These are phyloP conservation scores for Diaporthe citrichinensis DNA, from an alignment of 2,329 filamentous ascomycete genomes.

Conservation along the genomic window DNA sequence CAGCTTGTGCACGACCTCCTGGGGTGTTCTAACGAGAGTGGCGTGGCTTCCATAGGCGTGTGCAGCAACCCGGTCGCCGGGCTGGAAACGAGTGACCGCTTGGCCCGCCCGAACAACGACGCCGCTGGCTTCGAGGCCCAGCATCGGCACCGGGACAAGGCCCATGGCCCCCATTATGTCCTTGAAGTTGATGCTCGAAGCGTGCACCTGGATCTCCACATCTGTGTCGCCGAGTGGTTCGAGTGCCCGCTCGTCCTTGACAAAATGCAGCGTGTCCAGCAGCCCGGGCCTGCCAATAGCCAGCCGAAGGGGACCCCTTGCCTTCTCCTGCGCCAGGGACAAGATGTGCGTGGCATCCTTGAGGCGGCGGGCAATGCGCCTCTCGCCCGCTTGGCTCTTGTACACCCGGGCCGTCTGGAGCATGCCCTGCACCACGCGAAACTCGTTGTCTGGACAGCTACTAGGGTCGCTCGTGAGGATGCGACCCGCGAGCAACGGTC, in stretches of 20 bases:
- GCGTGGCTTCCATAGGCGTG: conserved; percentile 37
- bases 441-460: conserved; percentile 30
- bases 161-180: conserved; percentile 34
- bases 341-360: no score
- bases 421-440: neutral
- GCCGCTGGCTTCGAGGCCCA: conserved; percentile 25
- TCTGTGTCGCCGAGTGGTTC: neutral
- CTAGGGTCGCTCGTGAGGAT: no score
- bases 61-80: conserved; percentile 34
- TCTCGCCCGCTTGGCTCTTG: no score
- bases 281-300: conserved; percentile 29
- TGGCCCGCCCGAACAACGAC: conserved; percentile 6
- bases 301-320: neutral
- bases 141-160: neutral
- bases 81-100: neutral
- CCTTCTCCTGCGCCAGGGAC: no score
- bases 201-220: neutral
- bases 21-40: conserved; percentile 30
- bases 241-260: conserved; percentile 17
- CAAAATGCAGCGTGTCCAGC: conserved; percentile 37
- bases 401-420: no score
- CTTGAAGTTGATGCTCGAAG: conserved; percentile 27
- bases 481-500: no score
- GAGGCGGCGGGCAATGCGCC: no score
- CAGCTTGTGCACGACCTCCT: conserved; percentile 37